These are phyloP conservation scores for Clohesyomyces aquaticus DNA, from an alignment of 495 filamentous ascomycete genomes.

Conservation along the genomic window DNA sequence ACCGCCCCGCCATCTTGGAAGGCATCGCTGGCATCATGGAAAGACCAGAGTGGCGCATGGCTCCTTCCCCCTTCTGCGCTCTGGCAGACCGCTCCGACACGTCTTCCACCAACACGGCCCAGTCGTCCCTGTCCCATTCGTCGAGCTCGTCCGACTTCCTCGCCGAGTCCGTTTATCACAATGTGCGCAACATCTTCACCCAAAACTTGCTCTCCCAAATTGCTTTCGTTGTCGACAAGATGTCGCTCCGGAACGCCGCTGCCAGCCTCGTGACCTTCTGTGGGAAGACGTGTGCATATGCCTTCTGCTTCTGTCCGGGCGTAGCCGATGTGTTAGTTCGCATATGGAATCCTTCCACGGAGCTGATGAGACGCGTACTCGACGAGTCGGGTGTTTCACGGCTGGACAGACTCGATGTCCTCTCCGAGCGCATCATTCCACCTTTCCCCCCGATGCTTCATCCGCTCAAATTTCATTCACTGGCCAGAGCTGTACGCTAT, in stretches of 20 bases:
- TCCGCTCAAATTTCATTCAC: slow-evolving; percentile 70
- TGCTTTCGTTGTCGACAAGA: slow-evolving; percentile 85
- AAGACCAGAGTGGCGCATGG: slow-evolving; percentile 85
- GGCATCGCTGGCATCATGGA: slow-evolving; percentile 84
- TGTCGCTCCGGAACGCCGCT: slow-evolving; percentile 89
- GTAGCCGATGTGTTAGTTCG: slow-evolving; percentile 84
- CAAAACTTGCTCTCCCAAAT: slow-evolving; percentile 87
- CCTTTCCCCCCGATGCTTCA: slow-evolving; percentile 76
- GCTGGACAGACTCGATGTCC: slow-evolving; percentile 47
- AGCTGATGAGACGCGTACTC: slow-evolving; percentile 69
- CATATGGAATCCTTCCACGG: slow-evolving; percentile 73
- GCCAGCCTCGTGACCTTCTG: slow-evolving; percentile 89
- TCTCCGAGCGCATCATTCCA: slow-evolving; percentile 61
- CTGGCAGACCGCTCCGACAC: slow-evolving; percentile 54
- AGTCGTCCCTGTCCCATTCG: slow-evolving; percentile 58
- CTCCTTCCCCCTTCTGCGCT: slow-evolving; percentile 66
- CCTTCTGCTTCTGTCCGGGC: slow-evolving; percentile 93
- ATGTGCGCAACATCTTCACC: slow-evolving; percentile 87
- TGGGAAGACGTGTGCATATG: slow-evolving; percentile 91
- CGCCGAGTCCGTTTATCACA: slow-evolving; percentile 88
- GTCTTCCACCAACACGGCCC: slow-evolving; percentile 49
- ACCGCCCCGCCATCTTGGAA: slow-evolving; percentile 82
- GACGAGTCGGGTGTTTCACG: slow-evolving; percentile 63
- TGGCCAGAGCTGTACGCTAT: slow-evolving; percentile 62
- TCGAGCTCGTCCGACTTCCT: slow-evolving; percentile 77